Evolutionary conservation across 2,329 filamentous ascomycete genomes (phyloP).

Genomic region (Colletotrichum sp.): DNA sequence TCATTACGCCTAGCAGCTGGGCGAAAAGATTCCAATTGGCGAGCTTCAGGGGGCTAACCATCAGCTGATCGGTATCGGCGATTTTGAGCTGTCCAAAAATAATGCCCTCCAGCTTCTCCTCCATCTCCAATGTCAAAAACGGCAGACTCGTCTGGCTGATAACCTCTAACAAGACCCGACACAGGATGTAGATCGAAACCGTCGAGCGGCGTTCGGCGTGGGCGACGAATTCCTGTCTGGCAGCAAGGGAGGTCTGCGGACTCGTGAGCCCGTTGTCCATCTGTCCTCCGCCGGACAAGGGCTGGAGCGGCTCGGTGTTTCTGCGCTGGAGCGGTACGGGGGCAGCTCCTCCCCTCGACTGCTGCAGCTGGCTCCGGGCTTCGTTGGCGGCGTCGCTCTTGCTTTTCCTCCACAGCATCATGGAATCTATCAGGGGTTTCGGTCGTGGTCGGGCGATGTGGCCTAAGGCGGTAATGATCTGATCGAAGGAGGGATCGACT

Average conservation of each 20-base stretch:
- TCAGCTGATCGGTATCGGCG: constrained; percentile 81
- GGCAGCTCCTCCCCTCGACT: constrained; percentile 42
- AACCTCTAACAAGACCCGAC: constrained; percentile 90
- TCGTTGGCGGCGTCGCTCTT: constrained; percentile 89
- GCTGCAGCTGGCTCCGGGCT: constrained; percentile 64
- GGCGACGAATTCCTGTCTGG: constrained; percentile 73
- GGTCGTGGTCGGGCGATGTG: constrained; percentile 95
- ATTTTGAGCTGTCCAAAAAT: constrained; percentile 96
- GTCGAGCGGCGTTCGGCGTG: constrained; percentile 89
- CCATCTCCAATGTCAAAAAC: constrained; percentile 88
- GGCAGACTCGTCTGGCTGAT: constrained; percentile 86
- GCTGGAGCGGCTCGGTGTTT: constrained; percentile 75
- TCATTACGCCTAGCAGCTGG: constrained; percentile 94
- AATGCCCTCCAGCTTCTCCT: constrained; percentile 90
- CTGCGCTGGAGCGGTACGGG: constrained; percentile 64
- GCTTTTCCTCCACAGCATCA: constrained; percentile 97
- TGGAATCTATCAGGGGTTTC: constrained; percentile 92
- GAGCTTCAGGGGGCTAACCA: constrained; percentile 80
- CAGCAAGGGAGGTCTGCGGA: constrained; percentile 42
- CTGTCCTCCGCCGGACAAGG: constrained; percentile 34
- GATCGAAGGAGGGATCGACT: constrained; percentile 88
- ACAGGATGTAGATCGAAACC: constrained; percentile 94
- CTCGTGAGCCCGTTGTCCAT: constrained; percentile 30
- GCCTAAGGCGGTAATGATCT: constrained; percentile 89
- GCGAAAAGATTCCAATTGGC: constrained; percentile 97